Evolutionary conservation across 345 rosid species (phyloP), one percentile per base, ranked within the genome.

Genomic region (Crucihimalaya himalaica): DNA sequence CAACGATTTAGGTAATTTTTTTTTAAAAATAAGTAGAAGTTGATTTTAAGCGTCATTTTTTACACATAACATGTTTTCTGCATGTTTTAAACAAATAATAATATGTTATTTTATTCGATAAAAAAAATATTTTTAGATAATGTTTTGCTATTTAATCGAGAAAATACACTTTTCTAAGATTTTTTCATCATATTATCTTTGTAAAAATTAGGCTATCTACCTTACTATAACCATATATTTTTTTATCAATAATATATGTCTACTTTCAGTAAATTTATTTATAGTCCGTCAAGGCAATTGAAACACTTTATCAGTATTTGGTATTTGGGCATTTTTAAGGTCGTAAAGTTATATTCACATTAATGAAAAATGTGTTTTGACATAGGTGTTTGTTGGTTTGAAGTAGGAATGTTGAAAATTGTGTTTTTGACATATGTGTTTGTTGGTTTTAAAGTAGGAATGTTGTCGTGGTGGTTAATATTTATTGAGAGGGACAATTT

Each of bases 371-470:
- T 57, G 43, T 57, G 8, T 57, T 31, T 31, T 55, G 39, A 28
- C 60, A 28, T 34, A 14, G 15, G 28, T 31, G 31, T 64, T 48
- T 50, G 70, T 32, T 50, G 46, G 58, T 21, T 50, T 48, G 20
- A 65, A 65, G 45, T 32, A 39, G 45, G 45, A 32, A 65, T 19
- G 58, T 46, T 66, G 46, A 66, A 50, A 65, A 28, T 15, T 23
- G 66, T 61, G 20, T 23, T 59, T 40, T 61, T 58, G 63, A 34
- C 63, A 40, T 21, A 10, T 35, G 23, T 35, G 59, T 66, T 51
- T 66, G 71, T 51, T 66, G 35, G 59, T 9, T 52, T 65, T 23
- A 20, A 66, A 66, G 71, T 35, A 55, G 60, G 60, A 51, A 66
- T 21, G 50, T n/a, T 10, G 59, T 51, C 10, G 58, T 15, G 23